Evolutionary conservation across 345 rosid genomes (phyloP), one percentile per base, ranked within the genome.

Genomic region (Ailanthus altissimus): DNA sequence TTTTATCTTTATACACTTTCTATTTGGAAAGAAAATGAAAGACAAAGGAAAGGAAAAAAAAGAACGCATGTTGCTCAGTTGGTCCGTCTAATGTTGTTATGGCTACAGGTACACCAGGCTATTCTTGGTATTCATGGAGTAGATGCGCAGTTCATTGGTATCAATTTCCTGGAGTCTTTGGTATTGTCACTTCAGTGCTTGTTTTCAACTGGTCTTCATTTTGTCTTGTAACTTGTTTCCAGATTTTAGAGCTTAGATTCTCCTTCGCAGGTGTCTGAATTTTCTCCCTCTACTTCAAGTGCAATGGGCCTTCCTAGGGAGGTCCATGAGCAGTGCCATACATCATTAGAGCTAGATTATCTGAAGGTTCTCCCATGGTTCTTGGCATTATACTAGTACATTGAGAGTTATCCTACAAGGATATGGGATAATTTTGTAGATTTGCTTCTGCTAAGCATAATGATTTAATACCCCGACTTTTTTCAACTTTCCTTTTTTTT

Each of bases 281-380:
- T 96, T 86, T 91, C 98, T 76, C 98, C 99, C 63, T 86, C 97
- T 71, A 93, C 98, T 74, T 93, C 97, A 63, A 92, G 92, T 86
- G 93, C 90, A 85, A 88, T 96, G 97, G 93, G 99, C 85, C 97
- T 96, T 78, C 97, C 99, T 6, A 87, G 90, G 87, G 99, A 96
- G 84, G 93, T 90, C 85, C 98, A 93, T 81, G 97, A 96, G 83
- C 95, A 83, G 68, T 96, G 99, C 81, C 92, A 79, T 65, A 90
- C 66, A 87, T 93, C 93, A 59, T 77, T 96, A 25, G 97, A 96
- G 86, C 88, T 85, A 75, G 89, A 90, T 67, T 88, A 87, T 82
- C 79, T 96, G 81, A 96, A 93, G 99, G 99, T 92, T 73, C 59
- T 77, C 21, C 74, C 26, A 10, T 58, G 67, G 12, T 49, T 77